These are phyloP conservation scores for Nitzschia sp. DNA, from an alignment of 108 stramenopile genomes.

Conservation along the genomic window DNA sequence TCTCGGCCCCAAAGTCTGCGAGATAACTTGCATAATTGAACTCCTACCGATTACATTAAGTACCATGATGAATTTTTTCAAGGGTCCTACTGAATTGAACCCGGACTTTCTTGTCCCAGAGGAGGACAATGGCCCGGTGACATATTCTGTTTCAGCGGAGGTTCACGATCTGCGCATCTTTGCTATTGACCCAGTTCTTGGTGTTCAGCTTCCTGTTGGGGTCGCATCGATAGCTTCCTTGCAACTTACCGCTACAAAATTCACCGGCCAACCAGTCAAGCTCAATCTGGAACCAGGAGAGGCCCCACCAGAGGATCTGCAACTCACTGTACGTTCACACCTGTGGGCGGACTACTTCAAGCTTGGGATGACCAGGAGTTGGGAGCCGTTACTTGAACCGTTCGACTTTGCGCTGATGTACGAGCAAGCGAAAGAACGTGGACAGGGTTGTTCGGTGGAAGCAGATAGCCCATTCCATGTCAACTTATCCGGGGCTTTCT, in stretches of 20 bases:
- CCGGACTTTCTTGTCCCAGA: constrained; percentile 22
- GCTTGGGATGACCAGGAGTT: constrained; percentile 86
- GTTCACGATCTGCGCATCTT: constrained; percentile 59
- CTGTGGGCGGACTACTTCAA: constrained; percentile 95
- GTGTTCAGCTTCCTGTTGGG: constrained; percentile 55
- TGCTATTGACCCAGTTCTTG: constrained; percentile 78
- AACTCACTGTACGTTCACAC: constrained; percentile 39
- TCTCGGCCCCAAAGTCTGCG: constrained; percentile 54
- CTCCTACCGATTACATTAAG: constrained; percentile 45
- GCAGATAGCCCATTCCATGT: constrained; percentile 80
- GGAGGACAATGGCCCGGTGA: constrained; percentile 24
- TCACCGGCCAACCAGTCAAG: constrained; percentile 29
- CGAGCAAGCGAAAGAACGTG: constrained; percentile 62
- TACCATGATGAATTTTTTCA: constrained; percentile 32
- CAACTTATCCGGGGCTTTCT: constrained; percentile 81
- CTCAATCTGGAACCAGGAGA: constrained; percentile 18
- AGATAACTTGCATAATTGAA: constrained; percentile 61
- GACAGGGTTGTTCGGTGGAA: constrained; percentile 67
- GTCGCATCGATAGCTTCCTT: constrained; percentile 52
- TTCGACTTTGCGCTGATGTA: constrained; percentile 61
- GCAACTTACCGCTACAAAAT: constrained; percentile 50
- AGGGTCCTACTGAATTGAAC: constrained; percentile 22
- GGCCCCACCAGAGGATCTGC: constrained; percentile 40
- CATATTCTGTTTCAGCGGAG: constrained; percentile 50
- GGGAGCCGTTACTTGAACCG: constrained; percentile 94